Conservation (phyloP, 2,329 filamentous ascomycete genomes). For the Coleophoma crateriformis region DNA sequence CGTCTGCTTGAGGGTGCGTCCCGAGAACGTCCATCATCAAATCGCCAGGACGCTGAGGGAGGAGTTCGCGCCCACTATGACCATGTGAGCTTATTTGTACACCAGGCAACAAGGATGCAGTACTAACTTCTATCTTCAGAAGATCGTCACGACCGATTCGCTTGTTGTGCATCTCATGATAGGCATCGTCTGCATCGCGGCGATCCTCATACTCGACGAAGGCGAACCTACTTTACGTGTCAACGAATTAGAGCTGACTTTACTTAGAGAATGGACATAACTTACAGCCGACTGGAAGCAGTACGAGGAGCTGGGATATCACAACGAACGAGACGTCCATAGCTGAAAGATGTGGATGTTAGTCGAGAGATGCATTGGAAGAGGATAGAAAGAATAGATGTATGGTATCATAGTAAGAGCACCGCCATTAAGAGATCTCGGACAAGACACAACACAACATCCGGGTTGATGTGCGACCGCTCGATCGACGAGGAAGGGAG, state of each 20-base stretch:
- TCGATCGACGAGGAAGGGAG: constrained; percentile 32
- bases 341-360: constrained; percentile 49
- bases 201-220: constrained; percentile 99
- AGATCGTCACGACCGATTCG: constrained; percentile 92
- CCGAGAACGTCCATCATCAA: constrained; percentile 73
- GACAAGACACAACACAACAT: constrained; percentile 16
- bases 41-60: constrained; percentile 96
- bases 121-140: constrained; percentile 89
- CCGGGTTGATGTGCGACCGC: constrained; percentile 27
- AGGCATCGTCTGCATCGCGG: constrained; percentile 96
- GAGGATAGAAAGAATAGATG: constrained; percentile 9
- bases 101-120: background rate
- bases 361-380: too few species aligned
- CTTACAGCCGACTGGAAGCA: constrained; percentile 91
- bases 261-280: constrained; percentile 25
- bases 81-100: background rate
- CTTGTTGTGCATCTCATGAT: constrained; percentile 99
- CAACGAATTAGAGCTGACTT: constrained; percentile 26
- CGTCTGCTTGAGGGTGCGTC: constrained; percentile 30
- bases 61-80: constrained; percentile 93
- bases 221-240: constrained; percentile 63
- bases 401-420: too few species aligned
- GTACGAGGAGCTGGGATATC: constrained; percentile 96
- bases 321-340: constrained; percentile 95
- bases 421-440: too few species aligned